A percentile compares a stretch with the other conserved stretches of the same genome.
Conservation (phyloP, 257 asterid genomes). For the Solanum ahanhuiri region DNA sequence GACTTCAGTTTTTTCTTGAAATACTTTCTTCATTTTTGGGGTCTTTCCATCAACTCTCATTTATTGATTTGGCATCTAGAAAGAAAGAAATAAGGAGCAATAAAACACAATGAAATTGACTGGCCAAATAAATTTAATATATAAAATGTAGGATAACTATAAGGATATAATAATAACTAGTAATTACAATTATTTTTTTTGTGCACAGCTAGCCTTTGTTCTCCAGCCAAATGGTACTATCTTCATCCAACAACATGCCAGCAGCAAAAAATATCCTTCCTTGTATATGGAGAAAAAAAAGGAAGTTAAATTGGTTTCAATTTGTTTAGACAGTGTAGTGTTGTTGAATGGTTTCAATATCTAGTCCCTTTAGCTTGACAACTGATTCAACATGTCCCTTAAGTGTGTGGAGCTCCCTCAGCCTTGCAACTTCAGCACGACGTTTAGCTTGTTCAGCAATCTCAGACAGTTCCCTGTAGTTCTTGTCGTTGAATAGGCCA, state of each 20-base stretch:
- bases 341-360: conserved; percentile 54
- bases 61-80: background rate
- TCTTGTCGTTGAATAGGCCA: conserved; percentile 25
- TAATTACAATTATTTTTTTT: background rate
- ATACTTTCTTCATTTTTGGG: background rate
- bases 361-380: conserved; percentile 63
- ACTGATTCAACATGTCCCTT: conserved; percentile 80
- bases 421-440: conserved; percentile 77
- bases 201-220: background rate
- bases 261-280: background rate
- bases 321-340: conserved; percentile 43
- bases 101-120: background rate
- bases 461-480: conserved; percentile 37
- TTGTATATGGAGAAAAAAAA: background rate
- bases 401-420: conserved; percentile 73
- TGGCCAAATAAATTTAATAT: background rate
- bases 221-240: background rate
- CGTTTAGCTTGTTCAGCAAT: conserved; percentile 71
- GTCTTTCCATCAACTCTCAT: background rate
- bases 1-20: background rate
- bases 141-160: background rate
- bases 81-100: background rate
- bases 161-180: background rate
- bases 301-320: background rate
- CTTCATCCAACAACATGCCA: background rate